Base-by-base conservation (phyloP, 371 early-diverging fungal genomes). In the Chytridium lagenaria region DNA sequence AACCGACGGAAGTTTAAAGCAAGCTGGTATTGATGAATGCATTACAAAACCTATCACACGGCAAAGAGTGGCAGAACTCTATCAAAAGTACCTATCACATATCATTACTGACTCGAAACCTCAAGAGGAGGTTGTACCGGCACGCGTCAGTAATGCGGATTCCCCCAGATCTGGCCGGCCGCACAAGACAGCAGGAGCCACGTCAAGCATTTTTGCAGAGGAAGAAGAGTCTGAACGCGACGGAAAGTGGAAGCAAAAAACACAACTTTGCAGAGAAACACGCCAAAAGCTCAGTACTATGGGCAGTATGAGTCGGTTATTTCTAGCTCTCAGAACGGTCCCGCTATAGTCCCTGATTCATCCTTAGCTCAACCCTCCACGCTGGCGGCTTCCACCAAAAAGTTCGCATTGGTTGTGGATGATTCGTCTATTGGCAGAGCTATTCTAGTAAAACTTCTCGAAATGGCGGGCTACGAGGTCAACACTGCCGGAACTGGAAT, bases 21-120 rank as follows among this genome's bases (percentile, higher is more conserved):
- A 75, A 64, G 44, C 67, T 7, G 80, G 77, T 12, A 59, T 80
- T 40, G 66, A 51, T 36, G 70, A 71, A 15, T 36, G 70, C 5
- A 28, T 80, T 16, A 67, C 51, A 34, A 80, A 80, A 59, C 80
- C 80, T 19, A 57, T 80, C 49, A 72, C 67, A 10, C 68, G 70
- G 23, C 52, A 55, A 26, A 71, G 50, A 26, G 26, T 80, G 7
- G 30, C 22, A 34, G 71, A 72, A 23, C 22, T 78, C 2, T 69
- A 67, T 40, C 50, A 31, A 50, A 37, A 28, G 19, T 68, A 59
- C 44, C 44, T 50, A 44, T 23, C 59, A 12, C 44, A 44, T 44
- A 44, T 44, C n/a, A n/a, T n/a, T n/a, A n/a, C n/a, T n/a, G n/a
- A n/a, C n/a, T n/a, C n/a, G n/a, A n/a, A n/a, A n/a, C n/a, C n/a